Evolutionary conservation across 257 asterid species (phyloP), one percentile per base, ranked within the genome.

Genomic region (Solanum corneliomulleri): DNA sequence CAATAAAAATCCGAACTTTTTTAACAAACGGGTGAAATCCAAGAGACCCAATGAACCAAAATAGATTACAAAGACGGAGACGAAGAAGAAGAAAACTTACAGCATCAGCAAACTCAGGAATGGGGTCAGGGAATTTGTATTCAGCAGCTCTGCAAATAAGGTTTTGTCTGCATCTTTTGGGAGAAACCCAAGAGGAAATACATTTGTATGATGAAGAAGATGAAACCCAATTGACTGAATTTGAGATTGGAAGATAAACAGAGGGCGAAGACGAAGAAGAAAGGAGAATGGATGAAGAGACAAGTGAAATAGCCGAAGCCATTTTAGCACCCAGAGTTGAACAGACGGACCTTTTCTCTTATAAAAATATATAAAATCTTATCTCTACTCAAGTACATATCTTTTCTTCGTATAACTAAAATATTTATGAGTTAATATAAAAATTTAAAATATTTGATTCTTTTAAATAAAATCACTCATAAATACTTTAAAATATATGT

Each of bases 111-210:
- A 96, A 96, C 90, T 96, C 99, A 9, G 99, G 99, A 88, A 96
- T 93, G 35, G 98, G 99, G 91, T 96, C 98, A 2, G 98, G 99
- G 87, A 96, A 95, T 90, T 95, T 93, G 93, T 94, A 93, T 90
- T 97, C 98, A 60, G 94, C 98, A 68, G 98, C 98, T 86, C 92
- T 87, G 91, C 98, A 93, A 88, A 90, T 91, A 83, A 94, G 82
- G 80, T 74, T 88, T 47, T 41, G 2, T 44, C 39, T 82, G 60
- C 60, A 39, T 14, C 5, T 9, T 69, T 70, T 85, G 47, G 80
- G 2, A 47, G 70, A 75, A 60, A 7, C 35, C 83, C 49, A 18
- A 25, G 23, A 2, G 60, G 62, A 49, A 66, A 41, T 39, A 39
- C 33, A 66, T n/a, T 21, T 66, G 56, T 68, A 62, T 66, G 68